Evolutionary conservation across 2,329 filamentous ascomycete species (phyloP).

Genomic region (Colletotrichum salicis): DNA sequence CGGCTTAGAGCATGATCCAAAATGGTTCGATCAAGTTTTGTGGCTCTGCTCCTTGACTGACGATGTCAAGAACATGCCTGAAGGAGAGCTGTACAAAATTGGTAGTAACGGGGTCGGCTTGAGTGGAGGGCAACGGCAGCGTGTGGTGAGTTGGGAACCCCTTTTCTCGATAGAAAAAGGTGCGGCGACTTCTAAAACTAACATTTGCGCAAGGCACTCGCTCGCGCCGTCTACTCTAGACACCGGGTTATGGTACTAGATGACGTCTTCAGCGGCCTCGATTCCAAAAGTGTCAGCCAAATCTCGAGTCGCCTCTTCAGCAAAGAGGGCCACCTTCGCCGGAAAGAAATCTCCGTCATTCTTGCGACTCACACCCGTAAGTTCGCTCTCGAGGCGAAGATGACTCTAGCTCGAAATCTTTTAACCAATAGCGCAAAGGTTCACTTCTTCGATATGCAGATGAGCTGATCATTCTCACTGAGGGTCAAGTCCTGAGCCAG

Average conservation of each 20-base stretch:
- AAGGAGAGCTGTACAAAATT: conserved; percentile 1
- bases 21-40: conserved; percentile 13
- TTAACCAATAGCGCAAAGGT: background rate
- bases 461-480: conserved; percentile 1
- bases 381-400: background rate
- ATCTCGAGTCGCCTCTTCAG: conserved; percentile 7
- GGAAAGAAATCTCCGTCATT: background rate
- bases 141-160: conserved; percentile 3
- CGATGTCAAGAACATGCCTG: background rate
- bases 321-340: background rate
- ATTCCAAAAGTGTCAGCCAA: background rate
- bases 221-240: conserved; percentile 4
- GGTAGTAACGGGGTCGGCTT: conserved; percentile 18
- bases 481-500: background rate
- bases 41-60: conserved; percentile 14
- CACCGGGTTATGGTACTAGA: conserved; percentile 1
- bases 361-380: conserved; percentile 23
- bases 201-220: background rate
- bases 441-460: background rate
- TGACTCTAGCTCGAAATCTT: background rate
- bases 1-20: background rate
- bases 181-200: background rate
- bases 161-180: too few relatives aligned
- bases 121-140: conserved; percentile 23
- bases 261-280: conserved; percentile 17